A percentile compares a stretch with the other conserved stretches of the same genome.
Evolutionary conservation across 306 rosid genomes (phyloP).

Genomic region (Fragaria vesca): DNA sequence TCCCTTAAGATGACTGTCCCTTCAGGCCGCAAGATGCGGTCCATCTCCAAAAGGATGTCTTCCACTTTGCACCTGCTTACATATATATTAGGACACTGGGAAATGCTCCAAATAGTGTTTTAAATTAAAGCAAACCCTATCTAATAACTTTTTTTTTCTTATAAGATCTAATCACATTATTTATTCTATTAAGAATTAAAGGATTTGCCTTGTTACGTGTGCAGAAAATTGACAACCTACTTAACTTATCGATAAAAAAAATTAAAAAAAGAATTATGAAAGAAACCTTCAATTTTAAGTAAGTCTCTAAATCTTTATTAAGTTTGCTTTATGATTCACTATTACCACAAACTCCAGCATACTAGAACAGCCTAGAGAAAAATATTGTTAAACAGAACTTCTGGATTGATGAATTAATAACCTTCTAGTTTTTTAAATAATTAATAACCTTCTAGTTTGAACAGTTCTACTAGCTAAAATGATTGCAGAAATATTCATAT

Average conservation of each 20-base stretch:
- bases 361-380: neutral
- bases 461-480: neutral
- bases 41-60: constrained; percentile 95
- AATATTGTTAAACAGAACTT: neutral
- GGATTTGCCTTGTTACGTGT: neutral
- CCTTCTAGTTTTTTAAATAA: too few species aligned
- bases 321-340: neutral
- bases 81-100: neutral
- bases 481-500: neutral
- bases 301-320: neutral
- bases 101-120: neutral
- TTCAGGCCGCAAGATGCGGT: constrained; percentile 86
- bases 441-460: neutral
- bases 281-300: neutral
- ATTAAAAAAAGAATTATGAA: neutral
- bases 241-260: too few species aligned
- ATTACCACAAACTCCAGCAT: neutral
- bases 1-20: constrained; percentile 77
- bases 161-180: neutral
- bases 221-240: constrained; percentile 6
- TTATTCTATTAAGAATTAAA: neutral
- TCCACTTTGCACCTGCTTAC: constrained; percentile 65
- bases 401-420: constrained; percentile 1
- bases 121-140: neutral
- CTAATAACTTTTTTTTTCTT: neutral